A percentile compares a stretch with the other conserved stretches of the same genome.
Evolutionary conservation across 2,329 filamentous ascomycete species (phyloP).

Genomic region (Capronia americana): DNA sequence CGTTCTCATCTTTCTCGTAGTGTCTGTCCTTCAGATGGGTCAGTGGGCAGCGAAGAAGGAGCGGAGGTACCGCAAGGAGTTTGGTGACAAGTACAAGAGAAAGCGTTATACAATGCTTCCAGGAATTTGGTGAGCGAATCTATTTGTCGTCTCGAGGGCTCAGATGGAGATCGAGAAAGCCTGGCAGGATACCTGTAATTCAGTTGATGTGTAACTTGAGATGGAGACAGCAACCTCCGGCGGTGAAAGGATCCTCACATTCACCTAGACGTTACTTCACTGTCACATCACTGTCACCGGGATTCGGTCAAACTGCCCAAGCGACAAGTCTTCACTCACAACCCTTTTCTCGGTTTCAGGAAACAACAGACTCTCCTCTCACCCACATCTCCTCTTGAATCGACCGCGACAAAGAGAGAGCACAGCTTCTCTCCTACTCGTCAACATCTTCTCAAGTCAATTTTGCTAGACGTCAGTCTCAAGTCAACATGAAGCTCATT

Average conservation of each 20-base stretch:
- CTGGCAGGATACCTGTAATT: neutral
- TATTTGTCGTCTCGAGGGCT: neutral
- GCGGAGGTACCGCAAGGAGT: conserved; percentile 84
- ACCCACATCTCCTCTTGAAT: neutral
- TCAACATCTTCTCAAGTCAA: neutral
- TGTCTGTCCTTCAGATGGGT: conserved; percentile 80
- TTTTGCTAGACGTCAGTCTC: neutral
- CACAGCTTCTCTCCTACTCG: neutral
- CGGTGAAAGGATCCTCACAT: neutral
- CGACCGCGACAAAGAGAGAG: neutral
- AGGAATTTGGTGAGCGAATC: conserved; percentile 61
- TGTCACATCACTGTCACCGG: neutral
- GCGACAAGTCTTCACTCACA: neutral
- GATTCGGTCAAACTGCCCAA: neutral
- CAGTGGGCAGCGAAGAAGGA: conserved; percentile 93
- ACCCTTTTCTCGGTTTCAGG: neutral
- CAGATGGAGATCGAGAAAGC: neutral
- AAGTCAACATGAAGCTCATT: neutral
- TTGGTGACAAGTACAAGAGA: conserved; percentile 92
- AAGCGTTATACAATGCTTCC: conserved; percentile 87
- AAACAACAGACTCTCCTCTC: neutral
- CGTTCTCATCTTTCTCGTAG: conserved; percentile 75
- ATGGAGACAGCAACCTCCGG: neutral
- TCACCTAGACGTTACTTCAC: neutral
- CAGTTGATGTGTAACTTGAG: neutral